Evolutionary conservation across 2,329 filamentous ascomycete genomes (phyloP).

Genomic region (Lachnellula willkommii): DNA sequence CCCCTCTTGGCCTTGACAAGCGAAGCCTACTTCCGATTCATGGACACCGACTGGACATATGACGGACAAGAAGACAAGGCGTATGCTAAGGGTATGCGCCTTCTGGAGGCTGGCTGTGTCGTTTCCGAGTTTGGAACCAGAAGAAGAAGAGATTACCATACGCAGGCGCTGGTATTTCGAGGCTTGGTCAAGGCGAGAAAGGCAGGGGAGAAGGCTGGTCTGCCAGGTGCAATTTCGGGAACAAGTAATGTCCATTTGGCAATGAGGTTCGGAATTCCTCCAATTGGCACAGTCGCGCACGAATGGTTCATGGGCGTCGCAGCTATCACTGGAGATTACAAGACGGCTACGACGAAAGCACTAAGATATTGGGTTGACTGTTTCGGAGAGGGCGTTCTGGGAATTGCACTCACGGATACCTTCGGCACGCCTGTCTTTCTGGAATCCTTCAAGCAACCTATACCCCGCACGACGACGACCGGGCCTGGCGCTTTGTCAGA

Average conservation of each 20-base stretch:
- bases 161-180: conserved; percentile 84
- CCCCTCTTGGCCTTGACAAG: conserved; percentile 86
- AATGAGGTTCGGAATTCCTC: conserved; percentile 80
- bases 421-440: conserved; percentile 91
- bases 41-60: conserved; percentile 88
- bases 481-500: conserved; percentile 8
- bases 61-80: conserved; percentile 81
- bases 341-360: conserved; percentile 75
- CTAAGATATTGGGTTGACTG: conserved; percentile 85
- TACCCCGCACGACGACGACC: conserved; percentile 40
- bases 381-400: conserved; percentile 78
- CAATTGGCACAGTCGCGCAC: conserved; percentile 87
- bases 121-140: conserved; percentile 94
- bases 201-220: conserved; percentile 59
- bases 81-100: conserved; percentile 68
- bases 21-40: conserved; percentile 96
- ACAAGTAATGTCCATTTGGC: conserved; percentile 97
- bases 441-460: conserved; percentile 69
- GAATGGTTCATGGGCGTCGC: conserved; percentile 99
- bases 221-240: conserved; percentile 70
- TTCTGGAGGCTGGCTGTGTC: conserved; percentile 77
- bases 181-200: conserved; percentile 76
- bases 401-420: conserved; percentile 90
- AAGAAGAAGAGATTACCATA: conserved; percentile 86
- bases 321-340: conserved; percentile 82